phyloP scores from a whole-genome alignment of 345 rosid genomes.

The Populus davidiana region DNA sequence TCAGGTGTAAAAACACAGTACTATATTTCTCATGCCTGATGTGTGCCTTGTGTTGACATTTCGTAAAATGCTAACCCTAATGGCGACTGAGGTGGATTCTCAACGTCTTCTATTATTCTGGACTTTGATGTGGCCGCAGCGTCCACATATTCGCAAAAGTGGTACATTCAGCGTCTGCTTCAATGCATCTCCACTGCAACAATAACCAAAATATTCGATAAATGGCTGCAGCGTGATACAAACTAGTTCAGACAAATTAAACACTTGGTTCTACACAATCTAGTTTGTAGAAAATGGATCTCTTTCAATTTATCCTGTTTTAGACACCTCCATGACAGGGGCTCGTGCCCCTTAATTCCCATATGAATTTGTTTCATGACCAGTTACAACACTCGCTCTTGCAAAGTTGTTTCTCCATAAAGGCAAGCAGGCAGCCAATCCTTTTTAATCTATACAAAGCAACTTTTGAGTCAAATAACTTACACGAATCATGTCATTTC shows the following conservation, averaged over 20 bases:
- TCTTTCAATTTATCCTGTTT: background rate
- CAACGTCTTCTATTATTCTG: too few species aligned
- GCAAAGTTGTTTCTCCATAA: background rate
- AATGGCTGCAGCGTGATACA: background rate
- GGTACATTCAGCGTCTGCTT: too few species aligned
- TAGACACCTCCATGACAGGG: background rate
- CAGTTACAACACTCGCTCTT: background rate
- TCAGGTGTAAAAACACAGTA: too few species aligned
- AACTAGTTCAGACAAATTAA: background rate
- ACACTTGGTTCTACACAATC: background rate
- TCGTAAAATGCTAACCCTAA: too few species aligned
- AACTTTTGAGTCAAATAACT: constrained; percentile 5
- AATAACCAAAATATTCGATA: background rate
- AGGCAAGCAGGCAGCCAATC: background rate
- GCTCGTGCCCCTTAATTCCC: background rate
- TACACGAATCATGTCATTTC: constrained; percentile 1
- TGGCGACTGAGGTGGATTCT: too few species aligned
- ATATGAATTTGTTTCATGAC: background rate
- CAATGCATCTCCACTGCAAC: too few species aligned
- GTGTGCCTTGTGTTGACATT: too few species aligned
- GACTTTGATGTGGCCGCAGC: too few species aligned
- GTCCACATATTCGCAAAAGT: too few species aligned
- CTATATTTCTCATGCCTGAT: too few species aligned
- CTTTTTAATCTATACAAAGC: background rate
- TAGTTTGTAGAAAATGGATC: background rate